These are phyloP conservation scores for Chaetomium olivaceum DNA, from an alignment of 2,329 filamentous ascomycete species.

Conservation along the genomic window DNA sequence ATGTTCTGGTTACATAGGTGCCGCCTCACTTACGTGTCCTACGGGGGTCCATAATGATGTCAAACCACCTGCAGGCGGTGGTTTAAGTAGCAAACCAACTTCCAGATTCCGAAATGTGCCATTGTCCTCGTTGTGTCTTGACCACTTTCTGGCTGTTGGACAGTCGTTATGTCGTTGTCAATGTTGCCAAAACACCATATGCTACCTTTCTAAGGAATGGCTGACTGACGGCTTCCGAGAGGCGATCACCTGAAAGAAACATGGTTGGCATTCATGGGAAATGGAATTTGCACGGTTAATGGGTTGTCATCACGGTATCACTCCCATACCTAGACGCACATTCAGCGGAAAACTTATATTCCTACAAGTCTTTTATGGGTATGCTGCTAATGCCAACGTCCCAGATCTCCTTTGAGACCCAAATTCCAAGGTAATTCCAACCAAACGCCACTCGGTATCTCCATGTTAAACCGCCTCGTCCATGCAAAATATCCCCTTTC, in stretches of 20 bases:
- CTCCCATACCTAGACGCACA: not conserved
- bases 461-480: not conserved
- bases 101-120: not conserved
- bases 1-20: not conserved
- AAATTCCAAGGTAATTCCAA: constrained; percentile 3
- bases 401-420: not conserved
- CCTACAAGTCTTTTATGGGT: not conserved
- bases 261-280: not conserved
- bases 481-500: not conserved
- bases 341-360: not conserved
- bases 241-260: not conserved
- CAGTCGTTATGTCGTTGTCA: not conserved
- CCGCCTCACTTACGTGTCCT: not conserved
- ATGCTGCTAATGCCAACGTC: not conserved
- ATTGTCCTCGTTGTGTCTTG: not conserved
- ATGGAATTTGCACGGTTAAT: not conserved
- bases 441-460: constrained; percentile 9
- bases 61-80: too few species aligned
- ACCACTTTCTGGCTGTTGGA: not conserved
- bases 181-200: not conserved
- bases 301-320: not conserved
- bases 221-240: not conserved
- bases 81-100: not conserved
- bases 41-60: too few species aligned
- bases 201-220: not conserved